Evolutionary conservation across 2,329 filamentous ascomycete genomes (phyloP), one percentile per base, ranked within the genome.

Genomic region (Penicillium capsulatum): DNA sequence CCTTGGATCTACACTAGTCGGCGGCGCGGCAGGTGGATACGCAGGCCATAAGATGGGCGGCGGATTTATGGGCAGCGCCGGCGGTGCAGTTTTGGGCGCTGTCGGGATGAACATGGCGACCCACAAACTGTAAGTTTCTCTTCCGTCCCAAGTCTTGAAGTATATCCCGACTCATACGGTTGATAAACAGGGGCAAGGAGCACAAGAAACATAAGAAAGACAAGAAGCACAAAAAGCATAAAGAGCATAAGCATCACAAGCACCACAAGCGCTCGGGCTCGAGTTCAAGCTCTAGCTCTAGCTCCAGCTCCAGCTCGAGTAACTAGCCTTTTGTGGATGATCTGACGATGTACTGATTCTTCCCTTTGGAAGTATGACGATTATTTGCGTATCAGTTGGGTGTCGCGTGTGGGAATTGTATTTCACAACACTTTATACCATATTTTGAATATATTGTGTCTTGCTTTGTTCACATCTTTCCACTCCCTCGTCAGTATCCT

Each of bases 1-100:
- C 17, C 48, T 54, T 5, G 51, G 50, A 16, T 53, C 50, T 3
- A 51, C 50, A 2, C 35, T 54, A n/a, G 17, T 53, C 11, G 51
- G 51, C 17, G 48, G 51, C 13, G 48, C 48, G 7, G 50, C 42
- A 20, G 51, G 51, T 19, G 48, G 45, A 8, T 53, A 44, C 16
- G 26, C 44, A 29, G 50, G 51, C 16, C 40, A 53, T n/a, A 50
- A 54, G 36, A 13, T 53, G 24, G 33, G 44, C 11, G 48, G 47
- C 14, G 48, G 47, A 7, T 8, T 46, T 2, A 16, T 52, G 24
- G 47, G 47, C 10, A 49, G 43, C 22, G 44, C 48, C 2, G 51
- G 47, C 15, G 51, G 47, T 38, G 51, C 51, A 15, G 42, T 43
- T 19, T 6, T 53, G 7, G 51, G 51, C 26, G 51, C 50, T 9